Evolutionary conservation across 352 stramenopile genomes (phyloP).

Genomic region (Phytophthora brassicae): DNA sequence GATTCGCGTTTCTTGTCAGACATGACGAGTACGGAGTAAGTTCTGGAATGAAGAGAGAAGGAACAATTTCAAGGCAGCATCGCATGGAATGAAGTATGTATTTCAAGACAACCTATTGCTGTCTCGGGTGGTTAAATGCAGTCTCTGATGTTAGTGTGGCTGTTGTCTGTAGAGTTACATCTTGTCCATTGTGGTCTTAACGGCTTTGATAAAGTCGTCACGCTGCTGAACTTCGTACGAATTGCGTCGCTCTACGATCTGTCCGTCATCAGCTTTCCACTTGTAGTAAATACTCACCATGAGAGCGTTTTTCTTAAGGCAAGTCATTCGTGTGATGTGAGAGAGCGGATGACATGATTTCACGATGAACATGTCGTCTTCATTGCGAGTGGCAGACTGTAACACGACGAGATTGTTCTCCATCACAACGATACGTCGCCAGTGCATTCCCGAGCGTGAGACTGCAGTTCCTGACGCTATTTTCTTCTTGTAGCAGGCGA

Average conservation of each 20-base stretch:
- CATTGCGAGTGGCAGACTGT: slow-evolving; percentile 59
- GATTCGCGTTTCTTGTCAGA: slow-evolving; percentile 79
- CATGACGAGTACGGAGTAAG: slow-evolving; percentile 33
- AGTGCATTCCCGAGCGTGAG: slow-evolving; percentile 48
- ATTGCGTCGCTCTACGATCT: slow-evolving; percentile 66
- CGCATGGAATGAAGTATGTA: slow-evolving; percentile 29
- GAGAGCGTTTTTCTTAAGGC: slow-evolving; percentile 87
- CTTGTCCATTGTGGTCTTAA: slow-evolving; percentile 83
- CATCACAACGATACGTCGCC: slow-evolving; percentile 60
- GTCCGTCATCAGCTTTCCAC: slow-evolving; percentile 46
- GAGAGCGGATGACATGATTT: slow-evolving; percentile 76
- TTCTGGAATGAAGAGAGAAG: neutral
- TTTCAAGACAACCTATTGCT: slow-evolving; percentile 31
- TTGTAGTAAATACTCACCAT: slow-evolving; percentile 90
- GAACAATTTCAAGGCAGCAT: slow-evolving; percentile 10
- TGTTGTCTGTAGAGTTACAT: slow-evolving; percentile 35
- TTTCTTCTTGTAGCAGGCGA: slow-evolving; percentile 89
- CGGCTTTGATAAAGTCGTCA: slow-evolving; percentile 85
- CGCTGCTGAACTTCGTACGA: slow-evolving; percentile 86
- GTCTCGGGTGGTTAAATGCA: no score
- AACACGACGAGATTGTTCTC: slow-evolving; percentile 82
- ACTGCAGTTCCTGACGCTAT: slow-evolving; percentile 11
- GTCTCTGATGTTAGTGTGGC: neutral
- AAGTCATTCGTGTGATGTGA: slow-evolving; percentile 84
- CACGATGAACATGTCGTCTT: slow-evolving; percentile 75